Conservation (phyloP, 148 eudicot species). For the Amaranthus cruentus region DNA sequence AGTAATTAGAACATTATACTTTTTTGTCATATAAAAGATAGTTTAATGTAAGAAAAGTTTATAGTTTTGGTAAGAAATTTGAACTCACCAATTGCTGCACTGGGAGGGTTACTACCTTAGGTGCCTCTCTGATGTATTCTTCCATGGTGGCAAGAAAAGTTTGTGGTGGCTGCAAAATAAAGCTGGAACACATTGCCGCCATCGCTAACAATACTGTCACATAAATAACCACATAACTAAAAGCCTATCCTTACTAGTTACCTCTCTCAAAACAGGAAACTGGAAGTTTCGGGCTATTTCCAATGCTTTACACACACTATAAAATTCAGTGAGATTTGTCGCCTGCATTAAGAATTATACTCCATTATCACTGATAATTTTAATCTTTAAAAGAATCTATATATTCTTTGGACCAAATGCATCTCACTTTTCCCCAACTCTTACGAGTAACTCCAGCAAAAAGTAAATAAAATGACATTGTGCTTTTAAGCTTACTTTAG, state of each 20-base stretch:
- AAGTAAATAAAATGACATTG: too few relatives aligned
- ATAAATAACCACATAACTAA: neutral
- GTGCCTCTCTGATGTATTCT: conserved; percentile 95
- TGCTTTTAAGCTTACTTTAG: too few relatives aligned
- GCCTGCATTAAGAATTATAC: conserved; percentile 46
- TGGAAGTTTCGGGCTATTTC: conserved; percentile 97
- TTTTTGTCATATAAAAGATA: neutral
- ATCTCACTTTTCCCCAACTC: neutral
- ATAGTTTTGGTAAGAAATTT: neutral
- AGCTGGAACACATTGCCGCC: conserved; percentile 17
- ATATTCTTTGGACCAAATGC: neutral
- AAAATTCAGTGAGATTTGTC: conserved; percentile 78
- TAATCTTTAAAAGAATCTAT: neutral
- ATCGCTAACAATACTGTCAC: conserved; percentile 9
- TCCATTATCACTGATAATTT: neutral
- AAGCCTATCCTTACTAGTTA: conserved; percentile 24
- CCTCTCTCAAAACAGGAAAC: conserved; percentile 93
- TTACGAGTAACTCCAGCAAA: too few relatives aligned
- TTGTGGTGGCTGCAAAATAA: conserved; percentile 61
- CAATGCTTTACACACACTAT: conserved; percentile 91
- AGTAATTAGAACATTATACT: too few relatives aligned
- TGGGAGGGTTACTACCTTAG: conserved; percentile 73
- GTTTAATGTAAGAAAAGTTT: neutral
- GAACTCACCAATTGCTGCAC: conserved; percentile 57
- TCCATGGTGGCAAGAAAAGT: conserved; percentile 74